phyloP scores from a whole-genome alignment of 2,329 filamentous ascomycete species.

The Blastomyces silverae region DNA sequence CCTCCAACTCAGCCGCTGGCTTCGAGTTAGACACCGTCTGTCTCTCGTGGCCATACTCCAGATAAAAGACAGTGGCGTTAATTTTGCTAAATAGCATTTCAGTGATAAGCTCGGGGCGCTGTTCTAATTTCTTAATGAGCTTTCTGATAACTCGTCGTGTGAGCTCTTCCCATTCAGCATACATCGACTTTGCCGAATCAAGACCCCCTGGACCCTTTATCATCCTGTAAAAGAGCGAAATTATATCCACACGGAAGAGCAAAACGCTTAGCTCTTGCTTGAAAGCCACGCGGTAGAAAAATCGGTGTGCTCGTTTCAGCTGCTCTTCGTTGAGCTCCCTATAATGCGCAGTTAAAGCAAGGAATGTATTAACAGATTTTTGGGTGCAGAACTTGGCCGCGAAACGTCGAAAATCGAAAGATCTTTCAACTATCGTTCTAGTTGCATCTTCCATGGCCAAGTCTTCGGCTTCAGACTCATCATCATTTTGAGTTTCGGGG shows the following conservation, averaged over 20 bases:
- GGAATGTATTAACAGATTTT: constrained; percentile 79
- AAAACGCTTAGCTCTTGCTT: constrained; percentile 88
- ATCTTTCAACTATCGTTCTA: constrained; percentile 68
- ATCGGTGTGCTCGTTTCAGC: constrained; percentile 85
- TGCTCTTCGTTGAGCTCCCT: constrained; percentile 70
- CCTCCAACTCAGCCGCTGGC: constrained; percentile 73
- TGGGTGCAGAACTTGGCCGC: constrained; percentile 74
- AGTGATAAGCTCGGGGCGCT: constrained; percentile 75
- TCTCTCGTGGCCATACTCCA: constrained; percentile 85
- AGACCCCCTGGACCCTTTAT: constrained; percentile 80
- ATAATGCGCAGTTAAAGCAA: constrained; percentile 72
- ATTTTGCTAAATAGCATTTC: constrained; percentile 96
- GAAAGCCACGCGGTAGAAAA: constrained; percentile 88
- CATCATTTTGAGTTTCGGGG: constrained; percentile 51
- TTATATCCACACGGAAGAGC: constrained; percentile 84
- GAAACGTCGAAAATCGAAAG: constrained; percentile 88
- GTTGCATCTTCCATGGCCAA: constrained; percentile 56
- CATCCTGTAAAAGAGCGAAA: constrained; percentile 81
- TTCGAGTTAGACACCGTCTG: constrained; percentile 61
- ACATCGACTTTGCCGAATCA: constrained; percentile 59
- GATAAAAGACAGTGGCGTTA: constrained; percentile 70
- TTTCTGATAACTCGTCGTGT: constrained; percentile 75
- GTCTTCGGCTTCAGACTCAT: constrained; percentile 65
- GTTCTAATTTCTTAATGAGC: constrained; percentile 74
- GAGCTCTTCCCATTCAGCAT: constrained; percentile 86